phyloP scores from a whole-genome alignment of 331 rosid species.

The Saraca asoca region DNA sequence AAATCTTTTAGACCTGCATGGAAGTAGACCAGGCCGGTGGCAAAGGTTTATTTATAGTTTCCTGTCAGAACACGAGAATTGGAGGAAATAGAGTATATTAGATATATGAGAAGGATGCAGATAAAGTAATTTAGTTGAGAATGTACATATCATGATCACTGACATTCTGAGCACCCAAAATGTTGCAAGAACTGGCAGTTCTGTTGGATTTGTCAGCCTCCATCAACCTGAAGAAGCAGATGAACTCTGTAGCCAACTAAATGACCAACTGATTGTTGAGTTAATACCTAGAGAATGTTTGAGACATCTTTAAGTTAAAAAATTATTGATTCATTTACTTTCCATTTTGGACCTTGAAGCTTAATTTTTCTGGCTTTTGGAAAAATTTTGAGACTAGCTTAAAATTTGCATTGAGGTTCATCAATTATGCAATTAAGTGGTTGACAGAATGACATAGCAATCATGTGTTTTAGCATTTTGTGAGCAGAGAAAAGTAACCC shows the following conservation, averaged over 20 bases:
- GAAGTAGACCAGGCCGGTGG: constrained; percentile 33
- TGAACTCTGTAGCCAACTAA: constrained; percentile 20
- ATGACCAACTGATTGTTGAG: constrained; percentile 24
- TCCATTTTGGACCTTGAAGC: too few species aligned
- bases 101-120: constrained; percentile 4
- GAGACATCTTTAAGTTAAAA: neutral
- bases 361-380: neutral
- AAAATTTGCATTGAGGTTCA: constrained; percentile 13
- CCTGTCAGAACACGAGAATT: constrained; percentile 27
- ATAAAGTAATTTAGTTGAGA: constrained; percentile 39
- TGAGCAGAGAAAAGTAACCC: neutral
- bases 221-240: constrained; percentile 34
- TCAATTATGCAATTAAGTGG: constrained; percentile 3
- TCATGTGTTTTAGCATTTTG: neutral
- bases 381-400: constrained; percentile 1
- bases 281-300: constrained; percentile 16
- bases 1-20: constrained; percentile 40
- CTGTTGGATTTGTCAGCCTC: constrained; percentile 37
- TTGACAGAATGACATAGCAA: neutral
- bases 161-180: constrained; percentile 39
- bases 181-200: constrained; percentile 29
- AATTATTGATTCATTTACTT: too few species aligned
- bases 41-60: constrained; percentile 24
- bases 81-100: constrained; percentile 17
- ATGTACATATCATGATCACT: constrained; percentile 28